Evolutionary conservation across 305 asterid genomes (phyloP).

Genomic region (Rubia balearica): DNA sequence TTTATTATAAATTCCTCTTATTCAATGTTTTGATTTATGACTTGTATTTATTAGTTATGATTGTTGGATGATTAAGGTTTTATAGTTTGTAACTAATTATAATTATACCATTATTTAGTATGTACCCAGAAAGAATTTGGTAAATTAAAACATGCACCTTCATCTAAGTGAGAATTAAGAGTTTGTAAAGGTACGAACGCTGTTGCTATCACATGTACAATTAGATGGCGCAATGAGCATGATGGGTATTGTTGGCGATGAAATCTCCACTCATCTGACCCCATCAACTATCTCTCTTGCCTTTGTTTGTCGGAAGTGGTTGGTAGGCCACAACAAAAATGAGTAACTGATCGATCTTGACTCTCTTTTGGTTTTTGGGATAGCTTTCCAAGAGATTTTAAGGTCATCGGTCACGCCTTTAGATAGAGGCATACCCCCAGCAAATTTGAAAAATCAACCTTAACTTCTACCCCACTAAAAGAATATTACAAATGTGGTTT

Average conservation of each 20-base stretch:
- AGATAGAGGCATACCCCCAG: constrained; percentile 27
- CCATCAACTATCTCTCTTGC: constrained; percentile 14
- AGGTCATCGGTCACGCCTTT: constrained; percentile 61
- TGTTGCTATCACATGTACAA: neutral
- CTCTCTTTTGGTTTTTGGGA: constrained; percentile 34
- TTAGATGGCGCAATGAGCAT: neutral
- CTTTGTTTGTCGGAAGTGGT: constrained; percentile 27
- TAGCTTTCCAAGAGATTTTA: constrained; percentile 60
- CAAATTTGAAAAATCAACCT: neutral
- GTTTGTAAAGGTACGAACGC: neutral
- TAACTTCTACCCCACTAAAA: neutral
- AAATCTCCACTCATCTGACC: constrained; percentile 24
- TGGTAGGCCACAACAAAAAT: constrained; percentile 34
- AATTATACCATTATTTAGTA: too few species aligned
- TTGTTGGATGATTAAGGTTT: too few species aligned
- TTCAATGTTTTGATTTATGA: too few species aligned
- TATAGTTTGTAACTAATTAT: too few species aligned
- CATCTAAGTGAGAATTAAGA: too few species aligned
- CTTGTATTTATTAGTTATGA: too few species aligned
- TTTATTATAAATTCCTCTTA: too few species aligned
- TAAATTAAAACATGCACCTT: too few species aligned
- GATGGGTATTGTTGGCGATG: constrained; percentile 1
- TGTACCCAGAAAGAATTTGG: too few species aligned
- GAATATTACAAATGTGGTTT: neutral
- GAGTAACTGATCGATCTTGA: constrained; percentile 19